Base-by-base conservation (phyloP, 371 early-diverging fungal genomes). In the Mycotypha africana region DNA sequence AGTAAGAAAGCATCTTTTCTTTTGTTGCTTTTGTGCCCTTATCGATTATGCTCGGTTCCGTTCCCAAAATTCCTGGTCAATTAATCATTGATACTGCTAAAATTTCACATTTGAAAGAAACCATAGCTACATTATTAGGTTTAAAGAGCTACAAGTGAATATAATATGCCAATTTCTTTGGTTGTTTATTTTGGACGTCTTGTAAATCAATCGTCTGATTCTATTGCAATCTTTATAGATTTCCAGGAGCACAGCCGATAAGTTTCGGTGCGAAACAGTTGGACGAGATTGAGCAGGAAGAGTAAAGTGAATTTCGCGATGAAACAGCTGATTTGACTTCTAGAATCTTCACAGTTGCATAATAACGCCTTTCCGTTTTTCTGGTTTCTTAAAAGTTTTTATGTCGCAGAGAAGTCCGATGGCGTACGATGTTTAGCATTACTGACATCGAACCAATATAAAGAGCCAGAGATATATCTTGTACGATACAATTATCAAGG, bases 321-420 rank as follows among this genome's bases (percentile, higher is more conserved):
- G 78, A 81, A 75, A 47, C 62, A 45, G 15, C 30, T 30, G 7
- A 16, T n/a, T 11, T 21, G 20, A 34, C 9, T 31, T 20, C 15
- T 42, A 14, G n/a, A n/a, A n/a, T n/a, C n/a, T n/a, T n/a, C n/a
- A n/a, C n/a, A n/a, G n/a, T n/a, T n/a, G n/a, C n/a, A n/a, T n/a
- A n/a, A n/a, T n/a, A n/a, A n/a, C n/a, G n/a, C n/a, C n/a, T n/a
- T n/a, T n/a, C n/a, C n/a, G n/a, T n/a, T n/a, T n/a, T n/a, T n/a
- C n/a, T n/a, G n/a, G n/a, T n/a, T n/a, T 31, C 24, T 33, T 24
- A 14, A 46, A 30, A 82, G 83, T 75, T 99, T 92, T 62, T 92
- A 85, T 69, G 97, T 98, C 12, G 90, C 94, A 59, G 99, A 99
- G 65, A 99, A 99, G 63, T 93, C 95, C 8, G 98, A 99, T 73